These are phyloP conservation scores for Waltergamsia citrina DNA, from an alignment of 2,329 filamentous ascomycete genomes.

Conservation along the genomic window DNA sequence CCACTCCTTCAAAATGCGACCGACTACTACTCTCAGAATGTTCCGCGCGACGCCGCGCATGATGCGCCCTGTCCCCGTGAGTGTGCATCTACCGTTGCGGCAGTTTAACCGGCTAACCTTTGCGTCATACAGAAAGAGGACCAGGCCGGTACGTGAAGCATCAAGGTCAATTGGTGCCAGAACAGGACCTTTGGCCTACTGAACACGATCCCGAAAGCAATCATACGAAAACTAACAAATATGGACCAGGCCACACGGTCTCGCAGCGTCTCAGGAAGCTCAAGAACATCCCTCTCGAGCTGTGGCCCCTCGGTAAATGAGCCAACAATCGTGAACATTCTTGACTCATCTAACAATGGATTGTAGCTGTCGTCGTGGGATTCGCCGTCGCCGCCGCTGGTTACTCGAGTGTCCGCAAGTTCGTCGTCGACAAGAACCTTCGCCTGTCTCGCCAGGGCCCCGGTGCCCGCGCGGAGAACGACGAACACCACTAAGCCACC, in stretches of 20 bases:
- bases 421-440: constrained; percentile 84
- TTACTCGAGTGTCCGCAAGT: constrained; percentile 78
- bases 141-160: constrained; percentile 51
- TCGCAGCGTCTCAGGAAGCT: constrained; percentile 88
- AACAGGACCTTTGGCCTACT: constrained; percentile 5
- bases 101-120: constrained; percentile 11
- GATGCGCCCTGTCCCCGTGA: constrained; percentile 66
- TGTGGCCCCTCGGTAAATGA: constrained; percentile 78
- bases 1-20: constrained; percentile 44
- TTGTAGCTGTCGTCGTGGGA: constrained; percentile 79
- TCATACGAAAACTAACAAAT: too few species aligned
- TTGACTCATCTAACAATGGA: constrained; percentile 2
- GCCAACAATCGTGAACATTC: too few species aligned
- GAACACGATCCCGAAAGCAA: constrained; percentile 10
- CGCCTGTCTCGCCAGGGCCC: constrained; percentile 66
- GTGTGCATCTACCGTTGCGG: constrained; percentile 11
- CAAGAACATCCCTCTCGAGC: constrained; percentile 84
- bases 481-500: constrained; percentile 14
- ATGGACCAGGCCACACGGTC: constrained; percentile 79
- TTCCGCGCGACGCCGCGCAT: constrained; percentile 56
- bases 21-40: constrained; percentile 57
- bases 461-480: constrained; percentile 27
- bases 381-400: constrained; percentile 72
- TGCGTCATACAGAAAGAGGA: constrained; percentile 48
- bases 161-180: constrained; percentile 6